Evolutionary conservation across 352 stramenopile genomes (phyloP), one percentile per base, ranked within the genome.

Genomic region (Pythium plurisporium): DNA sequence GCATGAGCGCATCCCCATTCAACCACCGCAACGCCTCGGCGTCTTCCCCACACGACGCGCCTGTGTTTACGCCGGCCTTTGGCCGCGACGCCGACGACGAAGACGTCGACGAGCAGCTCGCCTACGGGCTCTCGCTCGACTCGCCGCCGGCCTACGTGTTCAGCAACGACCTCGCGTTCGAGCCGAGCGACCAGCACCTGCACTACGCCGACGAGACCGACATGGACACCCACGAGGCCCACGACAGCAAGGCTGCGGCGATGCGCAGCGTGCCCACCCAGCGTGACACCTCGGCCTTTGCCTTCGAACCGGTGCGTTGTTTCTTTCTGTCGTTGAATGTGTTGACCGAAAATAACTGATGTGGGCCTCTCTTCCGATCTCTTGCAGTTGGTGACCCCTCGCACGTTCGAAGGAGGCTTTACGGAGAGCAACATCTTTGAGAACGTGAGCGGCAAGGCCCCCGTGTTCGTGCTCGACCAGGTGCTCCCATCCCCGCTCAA

Each of bases 91-190:
- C 41, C 41, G 29, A 60, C 49, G 47, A 60, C 25, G 59, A 66
- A 20, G 14, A 64, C 29, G 54, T 61, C 17, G 48, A 65, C 25
- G 36, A 61, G 29, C 60, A 54, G 40, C 40, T 64, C 34, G 46
- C 37, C 51, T 70, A 65, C 37, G 54, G 61, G 22, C 58, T 67
- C 45, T 65, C 63, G 53, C 64, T 74, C 60, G 65, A 69, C 34
- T 64, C 67, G 11, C 68, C 67, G 5, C 51, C 48, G 12, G 58
- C 46, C 14, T 65, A 56, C n/a, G 67, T 69, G 51, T 74, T 72
- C 55, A 62, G 57, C 51, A 69, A 72, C 46, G 64, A 74, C 50
- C 42, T 65, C 15, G 58, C 49, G 4, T 65, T 63, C 29, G 43
- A 62, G 20, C 31, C 54, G 14, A 51, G 44, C 26, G 41, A 12